Conservation (phyloP, 2,329 filamentous ascomycete genomes). For the Teratosphaeria destructans region DNA sequence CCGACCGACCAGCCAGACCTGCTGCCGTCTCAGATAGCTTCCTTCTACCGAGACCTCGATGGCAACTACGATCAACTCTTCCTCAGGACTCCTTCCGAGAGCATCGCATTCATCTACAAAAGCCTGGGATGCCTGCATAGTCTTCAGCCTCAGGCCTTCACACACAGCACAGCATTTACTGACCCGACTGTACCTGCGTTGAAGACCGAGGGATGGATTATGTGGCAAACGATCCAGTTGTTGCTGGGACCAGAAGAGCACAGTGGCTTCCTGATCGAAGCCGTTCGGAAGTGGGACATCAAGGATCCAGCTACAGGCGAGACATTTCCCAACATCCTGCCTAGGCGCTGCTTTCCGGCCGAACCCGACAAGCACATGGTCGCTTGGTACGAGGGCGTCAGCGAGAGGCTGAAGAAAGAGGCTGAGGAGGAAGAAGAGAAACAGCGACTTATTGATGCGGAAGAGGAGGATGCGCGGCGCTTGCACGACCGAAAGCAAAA, state of each 20-base stretch:
- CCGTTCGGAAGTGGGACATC: constrained; percentile 67
- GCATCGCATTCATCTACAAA: constrained; percentile 86
- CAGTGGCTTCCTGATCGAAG: constrained; percentile 69
- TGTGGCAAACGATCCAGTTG: constrained; percentile 89
- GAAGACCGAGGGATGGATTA: constrained; percentile 73
- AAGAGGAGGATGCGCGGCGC: constrained; percentile 14
- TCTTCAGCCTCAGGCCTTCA: constrained; percentile 52
- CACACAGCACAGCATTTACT: constrained; percentile 49
- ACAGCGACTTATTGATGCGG: constrained; percentile 14
- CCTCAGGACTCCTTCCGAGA: constrained; percentile 58
- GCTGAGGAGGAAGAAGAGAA: constrained; percentile 34
- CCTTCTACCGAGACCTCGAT: constrained; percentile 39
- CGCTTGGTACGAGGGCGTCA: constrained; percentile 73
- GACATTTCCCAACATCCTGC: constrained; percentile 48
- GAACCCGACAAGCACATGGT: constrained; percentile 70
- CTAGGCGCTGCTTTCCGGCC: constrained; percentile 60
- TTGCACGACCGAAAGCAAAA: constrained; percentile 10
- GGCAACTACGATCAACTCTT: constrained; percentile 54
- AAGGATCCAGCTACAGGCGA: constrained; percentile 56
- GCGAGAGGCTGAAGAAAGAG: constrained; percentile 57
- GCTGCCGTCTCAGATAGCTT: constrained; percentile 38
- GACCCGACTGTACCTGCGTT: constrained; percentile 72
- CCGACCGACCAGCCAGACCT: constrained; percentile 35
- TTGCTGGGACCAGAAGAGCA: constrained; percentile 82
- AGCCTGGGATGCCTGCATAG: constrained; percentile 83